Percentiles rank a stretch among this genome's conserved stretches.
Conservation (phyloP, 73 alveolate species). For the Tetrahymena malaccensis region DNA sequence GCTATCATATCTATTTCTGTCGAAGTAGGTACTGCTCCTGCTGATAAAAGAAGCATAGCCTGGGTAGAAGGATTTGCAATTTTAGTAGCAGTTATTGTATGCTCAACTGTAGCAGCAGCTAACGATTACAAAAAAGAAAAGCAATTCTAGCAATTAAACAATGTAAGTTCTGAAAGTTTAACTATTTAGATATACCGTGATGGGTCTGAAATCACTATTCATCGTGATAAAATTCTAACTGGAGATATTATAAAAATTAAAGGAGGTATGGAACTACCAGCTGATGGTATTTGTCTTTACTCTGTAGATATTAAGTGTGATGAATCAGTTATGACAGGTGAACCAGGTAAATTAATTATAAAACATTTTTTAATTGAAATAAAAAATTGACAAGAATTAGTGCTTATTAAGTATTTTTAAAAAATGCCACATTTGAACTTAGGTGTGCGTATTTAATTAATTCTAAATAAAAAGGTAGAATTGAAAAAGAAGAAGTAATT, state of each 20-base stretch:
- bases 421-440: not conserved
- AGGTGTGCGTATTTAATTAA: too few relatives aligned
- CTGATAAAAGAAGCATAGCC: constrained; percentile 46
- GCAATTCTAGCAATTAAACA: not conserved
- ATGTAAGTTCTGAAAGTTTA: constrained; percentile 11
- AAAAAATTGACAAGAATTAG: constrained; percentile 34
- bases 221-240: constrained; percentile 50
- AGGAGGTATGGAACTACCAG: constrained; percentile 77
- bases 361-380: constrained; percentile 49
- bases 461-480: too few relatives aligned
- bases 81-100: constrained; percentile 77
- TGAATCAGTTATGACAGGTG: constrained; percentile 92
- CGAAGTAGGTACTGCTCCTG: constrained; percentile 73
- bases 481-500: too few relatives aligned
- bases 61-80: constrained; percentile 95
- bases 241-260: constrained; percentile 78
- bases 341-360: constrained; percentile 61
- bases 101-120: constrained; percentile 75
- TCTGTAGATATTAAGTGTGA: constrained; percentile 70
- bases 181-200: constrained; percentile 1
- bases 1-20: constrained; percentile 85
- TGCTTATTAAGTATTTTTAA: not conserved
- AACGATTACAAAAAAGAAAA: constrained; percentile 76
- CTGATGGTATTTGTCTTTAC: constrained; percentile 68
- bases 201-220: not conserved